phyloP scores from a whole-genome alignment of 495 filamentous ascomycete genomes.

The Talaromyces thailandensis region DNA sequence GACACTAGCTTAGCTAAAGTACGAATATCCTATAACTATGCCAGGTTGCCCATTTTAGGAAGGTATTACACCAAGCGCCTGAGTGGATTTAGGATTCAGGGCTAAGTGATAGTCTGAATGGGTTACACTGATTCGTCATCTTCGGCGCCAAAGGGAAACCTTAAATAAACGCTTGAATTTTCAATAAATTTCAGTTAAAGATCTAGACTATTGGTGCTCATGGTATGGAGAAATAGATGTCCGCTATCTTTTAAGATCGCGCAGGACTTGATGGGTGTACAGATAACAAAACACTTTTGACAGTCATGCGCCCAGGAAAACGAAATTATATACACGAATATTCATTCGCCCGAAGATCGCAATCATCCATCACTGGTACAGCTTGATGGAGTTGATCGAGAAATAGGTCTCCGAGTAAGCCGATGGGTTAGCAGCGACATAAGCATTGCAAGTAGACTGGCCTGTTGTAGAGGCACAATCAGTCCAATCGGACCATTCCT shows the following conservation, averaged over 20 bases:
- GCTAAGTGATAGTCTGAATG: neutral
- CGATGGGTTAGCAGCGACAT: constrained; percentile 50
- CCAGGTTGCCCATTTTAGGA: neutral
- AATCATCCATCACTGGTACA: constrained; percentile 35
- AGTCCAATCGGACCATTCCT: constrained; percentile 27
- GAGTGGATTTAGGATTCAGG: neutral
- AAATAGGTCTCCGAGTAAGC: constrained; percentile 59
- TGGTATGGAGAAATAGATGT: neutral
- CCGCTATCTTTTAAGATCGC: neutral
- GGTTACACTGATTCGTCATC: neutral
- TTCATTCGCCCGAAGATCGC: neutral
- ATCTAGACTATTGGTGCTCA: neutral
- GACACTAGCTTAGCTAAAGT: too few relatives aligned
- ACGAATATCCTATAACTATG: too few relatives aligned
- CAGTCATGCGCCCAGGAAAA: neutral
- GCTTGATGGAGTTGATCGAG: constrained; percentile 59
- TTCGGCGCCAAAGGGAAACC: neutral
- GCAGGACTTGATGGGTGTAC: neutral
- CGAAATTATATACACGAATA: neutral
- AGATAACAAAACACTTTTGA: neutral
- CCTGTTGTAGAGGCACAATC: constrained; percentile 24
- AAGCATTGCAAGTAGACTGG: constrained; percentile 47
- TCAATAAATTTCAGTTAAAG: neutral
- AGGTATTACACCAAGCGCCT: too few relatives aligned
- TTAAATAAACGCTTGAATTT: too few relatives aligned